Evolutionary conservation across 2,329 filamentous ascomycete species (phyloP).

Genomic region (Davidsoniella eucalypti): DNA sequence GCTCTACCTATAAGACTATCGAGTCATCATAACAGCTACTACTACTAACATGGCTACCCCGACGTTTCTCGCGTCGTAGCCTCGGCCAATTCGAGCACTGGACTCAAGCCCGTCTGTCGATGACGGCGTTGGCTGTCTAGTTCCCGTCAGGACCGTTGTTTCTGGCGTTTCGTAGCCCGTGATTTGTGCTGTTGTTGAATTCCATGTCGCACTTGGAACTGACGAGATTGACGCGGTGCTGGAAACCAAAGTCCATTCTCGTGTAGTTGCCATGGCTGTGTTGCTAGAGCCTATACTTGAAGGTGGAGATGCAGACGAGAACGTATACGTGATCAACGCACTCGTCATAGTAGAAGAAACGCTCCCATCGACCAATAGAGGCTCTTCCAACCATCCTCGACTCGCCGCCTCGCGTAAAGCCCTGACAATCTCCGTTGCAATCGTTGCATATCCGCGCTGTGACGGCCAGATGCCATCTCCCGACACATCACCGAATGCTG

Average conservation of each 20-base stretch:
- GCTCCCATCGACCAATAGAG: background rate
- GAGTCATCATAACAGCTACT: too few relatives aligned
- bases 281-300: too few relatives aligned
- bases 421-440: constrained; percentile 20
- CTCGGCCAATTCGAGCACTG: too few relatives aligned
- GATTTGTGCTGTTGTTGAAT: background rate
- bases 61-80: too few relatives aligned
- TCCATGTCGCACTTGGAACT: too few relatives aligned
- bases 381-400: constrained; percentile 9
- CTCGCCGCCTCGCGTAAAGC: constrained; percentile 18
- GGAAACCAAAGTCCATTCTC: background rate
- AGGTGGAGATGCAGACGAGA: too few relatives aligned
- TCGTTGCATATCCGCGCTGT: constrained; percentile 21
- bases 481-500: constrained; percentile 15
- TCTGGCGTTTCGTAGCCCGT: background rate
- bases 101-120: too few relatives aligned
- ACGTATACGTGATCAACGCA: too few relatives aligned
- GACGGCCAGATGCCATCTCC: constrained; percentile 21
- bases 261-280: background rate
- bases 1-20: too few relatives aligned
- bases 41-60: too few relatives aligned
- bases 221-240: too few relatives aligned
- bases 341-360: too few relatives aligned
- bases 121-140: background rate
- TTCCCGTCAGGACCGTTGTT: background rate